phyloP scores from a whole-genome alignment of 768 basidiomycete genomes.

The Boletus reticuloceps region DNA sequence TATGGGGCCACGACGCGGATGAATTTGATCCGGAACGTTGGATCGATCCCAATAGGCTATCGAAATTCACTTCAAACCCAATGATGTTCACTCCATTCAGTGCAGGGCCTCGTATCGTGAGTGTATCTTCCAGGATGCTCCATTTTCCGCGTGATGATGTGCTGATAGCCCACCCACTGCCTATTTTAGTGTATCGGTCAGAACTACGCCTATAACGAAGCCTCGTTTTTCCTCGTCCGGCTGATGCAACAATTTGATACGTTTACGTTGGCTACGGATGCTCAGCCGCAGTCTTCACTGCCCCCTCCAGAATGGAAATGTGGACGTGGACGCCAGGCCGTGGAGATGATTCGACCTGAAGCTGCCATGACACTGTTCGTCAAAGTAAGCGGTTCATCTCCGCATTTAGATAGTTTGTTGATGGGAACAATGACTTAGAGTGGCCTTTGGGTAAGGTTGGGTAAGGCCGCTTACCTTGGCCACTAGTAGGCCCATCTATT shows the following conservation, averaged over 20 bases:
- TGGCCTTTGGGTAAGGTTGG: constrained; percentile 57
- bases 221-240: constrained; percentile 67
- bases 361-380: constrained; percentile 63
- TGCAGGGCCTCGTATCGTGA: constrained; percentile 58
- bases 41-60: constrained; percentile 57
- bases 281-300: constrained; percentile 58
- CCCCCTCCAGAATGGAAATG: constrained; percentile 58
- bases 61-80: constrained; percentile 53
- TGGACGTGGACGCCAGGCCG: constrained; percentile 43
- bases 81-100: constrained; percentile 75
- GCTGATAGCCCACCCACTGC: constrained; percentile 17
- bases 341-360: constrained; percentile 61
- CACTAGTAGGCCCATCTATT: not conserved
- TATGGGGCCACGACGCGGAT: constrained; percentile 78
- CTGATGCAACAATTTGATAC: constrained; percentile 63
- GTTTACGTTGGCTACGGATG: constrained; percentile 58
- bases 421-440: constrained; percentile 37
- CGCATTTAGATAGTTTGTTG: constrained; percentile 1
- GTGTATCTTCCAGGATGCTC: constrained; percentile 10
- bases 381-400: constrained; percentile 45
- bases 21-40: constrained; percentile 80
- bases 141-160: constrained; percentile 1
- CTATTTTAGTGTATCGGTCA: constrained; percentile 59
- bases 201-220: constrained; percentile 76
- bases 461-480: constrained; percentile 22